These are phyloP conservation scores for Hygrophorus pudorinus DNA, from an alignment of 768 basidiomycete species.

Conservation along the genomic window DNA sequence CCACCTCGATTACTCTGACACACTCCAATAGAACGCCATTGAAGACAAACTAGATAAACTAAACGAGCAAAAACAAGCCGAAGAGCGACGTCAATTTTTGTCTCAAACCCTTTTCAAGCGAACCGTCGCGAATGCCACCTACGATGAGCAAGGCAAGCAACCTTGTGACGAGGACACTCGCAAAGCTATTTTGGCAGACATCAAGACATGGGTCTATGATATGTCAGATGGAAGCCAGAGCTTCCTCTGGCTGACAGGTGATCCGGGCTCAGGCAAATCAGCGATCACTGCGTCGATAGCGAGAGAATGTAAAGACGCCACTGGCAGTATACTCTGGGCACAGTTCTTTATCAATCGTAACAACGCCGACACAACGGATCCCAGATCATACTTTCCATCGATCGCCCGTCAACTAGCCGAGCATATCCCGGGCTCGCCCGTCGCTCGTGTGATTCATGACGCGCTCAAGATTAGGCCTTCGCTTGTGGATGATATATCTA, in stretches of 20 bases:
- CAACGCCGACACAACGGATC: constrained; percentile 10
- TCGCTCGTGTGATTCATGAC: constrained; percentile 5
- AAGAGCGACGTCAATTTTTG: constrained; percentile 5
- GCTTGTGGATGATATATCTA: constrained; percentile 8
- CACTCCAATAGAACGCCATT: neutral
- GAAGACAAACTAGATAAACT: constrained; percentile 7
- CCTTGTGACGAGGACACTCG: constrained; percentile 12
- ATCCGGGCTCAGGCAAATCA: constrained; percentile 12
- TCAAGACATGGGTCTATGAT: constrained; percentile 9
- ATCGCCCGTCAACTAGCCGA: constrained; percentile 12
- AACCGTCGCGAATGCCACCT: constrained; percentile 8
- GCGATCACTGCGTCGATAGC: constrained; percentile 14
- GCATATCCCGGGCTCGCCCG: neutral
- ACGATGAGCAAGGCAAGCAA: constrained; percentile 10
- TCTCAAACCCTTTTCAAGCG: neutral
- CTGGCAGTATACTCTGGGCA: constrained; percentile 11
- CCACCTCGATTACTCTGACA: no score
- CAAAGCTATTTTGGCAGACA: constrained; percentile 8
- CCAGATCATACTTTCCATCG: constrained; percentile 11
- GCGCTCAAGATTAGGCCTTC: constrained; percentile 6
- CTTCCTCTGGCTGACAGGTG: constrained; percentile 13
- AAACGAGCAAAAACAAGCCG: constrained; percentile 8
- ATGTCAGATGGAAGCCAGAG: constrained; percentile 1
- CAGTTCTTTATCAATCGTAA: constrained; percentile 14
- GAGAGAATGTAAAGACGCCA: constrained; percentile 9